A percentile compares a stretch with the other conserved stretches of the same genome.
Conservation (phyloP, 768 basidiomycete species). For the Ephemerocybe angulata region DNA sequence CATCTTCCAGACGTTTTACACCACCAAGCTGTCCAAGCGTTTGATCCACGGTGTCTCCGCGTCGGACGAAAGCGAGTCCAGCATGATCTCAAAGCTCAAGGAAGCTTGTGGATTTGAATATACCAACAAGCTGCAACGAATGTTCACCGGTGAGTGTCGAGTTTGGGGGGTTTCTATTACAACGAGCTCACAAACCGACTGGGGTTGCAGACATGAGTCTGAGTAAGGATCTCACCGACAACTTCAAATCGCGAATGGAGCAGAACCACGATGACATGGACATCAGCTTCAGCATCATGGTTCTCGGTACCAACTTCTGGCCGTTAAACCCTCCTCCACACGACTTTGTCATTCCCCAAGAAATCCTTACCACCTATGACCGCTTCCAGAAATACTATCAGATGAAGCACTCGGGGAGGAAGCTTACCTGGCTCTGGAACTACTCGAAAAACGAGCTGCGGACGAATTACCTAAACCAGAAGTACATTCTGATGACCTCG, state of each 20-base stretch:
- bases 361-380: constrained; percentile 84
- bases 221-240: constrained; percentile 92
- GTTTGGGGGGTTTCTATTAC: background rate
- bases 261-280: constrained; percentile 82
- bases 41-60: constrained; percentile 91
- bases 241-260: constrained; percentile 92
- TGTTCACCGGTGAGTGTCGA: constrained; percentile 84
- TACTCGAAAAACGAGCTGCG: constrained; percentile 95
- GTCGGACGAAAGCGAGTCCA: constrained; percentile 95
- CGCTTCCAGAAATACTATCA: constrained; percentile 93
- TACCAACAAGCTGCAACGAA: constrained; percentile 95
- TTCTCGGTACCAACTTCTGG: constrained; percentile 96
- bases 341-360: constrained; percentile 85
- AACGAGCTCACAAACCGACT: constrained; percentile 67
- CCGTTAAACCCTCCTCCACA: constrained; percentile 79
- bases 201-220: constrained; percentile 97
- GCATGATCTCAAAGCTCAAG: constrained; percentile 99
- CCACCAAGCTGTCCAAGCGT: constrained; percentile 92
- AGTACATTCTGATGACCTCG: constrained; percentile 94
- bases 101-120: constrained; percentile 99
- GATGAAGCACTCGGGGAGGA: constrained; percentile 89
- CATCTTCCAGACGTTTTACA: constrained; percentile 99
- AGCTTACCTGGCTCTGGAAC: constrained; percentile 98
- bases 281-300: constrained; percentile 90
- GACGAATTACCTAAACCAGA: constrained; percentile 89